Percentiles rank a stretch among this genome's conserved stretches.
These are phyloP conservation scores for Cucurbita argyrosperma DNA, from an alignment of 306 rosid species.

Conservation along the genomic window DNA sequence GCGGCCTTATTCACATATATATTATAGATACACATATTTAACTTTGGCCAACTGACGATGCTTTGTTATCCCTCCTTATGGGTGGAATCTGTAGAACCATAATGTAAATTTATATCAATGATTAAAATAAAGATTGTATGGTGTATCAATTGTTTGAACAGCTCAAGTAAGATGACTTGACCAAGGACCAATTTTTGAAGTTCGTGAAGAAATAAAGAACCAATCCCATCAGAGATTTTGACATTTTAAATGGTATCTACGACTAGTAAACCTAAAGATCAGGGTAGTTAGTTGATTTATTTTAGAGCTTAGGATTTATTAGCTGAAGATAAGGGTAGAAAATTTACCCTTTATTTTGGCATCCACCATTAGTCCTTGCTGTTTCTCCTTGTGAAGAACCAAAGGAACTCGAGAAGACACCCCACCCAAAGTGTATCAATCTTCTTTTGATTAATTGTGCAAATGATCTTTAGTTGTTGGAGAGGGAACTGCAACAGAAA, in stretches of 20 bases:
- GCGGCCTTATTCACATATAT: background rate
- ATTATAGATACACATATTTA: background rate
- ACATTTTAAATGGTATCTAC: too few relatives aligned
- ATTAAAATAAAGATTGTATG: background rate
- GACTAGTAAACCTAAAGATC: too few relatives aligned
- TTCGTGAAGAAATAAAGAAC: too few relatives aligned
- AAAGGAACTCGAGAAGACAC: too few relatives aligned
- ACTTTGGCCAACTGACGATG: background rate
- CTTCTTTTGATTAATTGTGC: background rate
- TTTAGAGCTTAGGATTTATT: too few relatives aligned
- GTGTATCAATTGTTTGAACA: background rate
- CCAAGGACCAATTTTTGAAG: too few relatives aligned
- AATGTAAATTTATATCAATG: background rate
- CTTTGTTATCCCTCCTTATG: background rate
- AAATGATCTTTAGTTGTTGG: too few relatives aligned
- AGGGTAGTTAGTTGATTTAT: too few relatives aligned
- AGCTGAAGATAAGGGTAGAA: background rate
- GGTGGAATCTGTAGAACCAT: background rate
- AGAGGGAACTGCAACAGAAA: background rate
- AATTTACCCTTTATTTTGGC: background rate
- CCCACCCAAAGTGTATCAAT: too few relatives aligned
- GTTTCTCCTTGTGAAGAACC: background rate
- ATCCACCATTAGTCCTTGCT: background rate
- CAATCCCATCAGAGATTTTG: too few relatives aligned
- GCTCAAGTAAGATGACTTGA: too few relatives aligned